A percentile compares a stretch with the other conserved stretches of the same genome.
phyloP scores from a whole-genome alignment of 345 rosid genomes.

The Corchorus capsularis region DNA sequence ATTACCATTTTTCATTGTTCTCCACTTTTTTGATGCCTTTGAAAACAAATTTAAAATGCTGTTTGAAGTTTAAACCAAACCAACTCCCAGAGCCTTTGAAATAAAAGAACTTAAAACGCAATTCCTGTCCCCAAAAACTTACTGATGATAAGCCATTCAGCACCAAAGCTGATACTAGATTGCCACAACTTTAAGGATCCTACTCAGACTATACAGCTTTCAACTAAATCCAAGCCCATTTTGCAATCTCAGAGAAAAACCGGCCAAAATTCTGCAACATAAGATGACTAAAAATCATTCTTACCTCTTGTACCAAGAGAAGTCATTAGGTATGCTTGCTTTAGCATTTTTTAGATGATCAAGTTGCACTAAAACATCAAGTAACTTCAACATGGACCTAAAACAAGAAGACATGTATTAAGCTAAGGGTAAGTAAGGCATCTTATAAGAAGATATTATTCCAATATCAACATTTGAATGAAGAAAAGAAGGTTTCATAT shows the following conservation, averaged over 20 bases:
- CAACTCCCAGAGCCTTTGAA: not conserved
- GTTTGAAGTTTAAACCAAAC: not conserved
- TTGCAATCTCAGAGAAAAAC: conserved; percentile 4
- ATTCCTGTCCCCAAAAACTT: not conserved
- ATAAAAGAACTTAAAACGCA: conserved; percentile 1
- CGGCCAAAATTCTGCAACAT: conserved; percentile 4
- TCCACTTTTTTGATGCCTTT: not conserved
- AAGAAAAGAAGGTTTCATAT: conserved; percentile 3
- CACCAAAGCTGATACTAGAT: not conserved
- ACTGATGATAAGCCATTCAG: conserved; percentile 8
- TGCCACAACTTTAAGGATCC: not conserved
- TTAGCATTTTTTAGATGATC: conserved; percentile 99
- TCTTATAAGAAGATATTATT: conserved; percentile 8
- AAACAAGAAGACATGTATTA: conserved; percentile 22
- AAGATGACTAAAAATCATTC: not conserved
- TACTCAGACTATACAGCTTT: not conserved
- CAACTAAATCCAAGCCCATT: not conserved
- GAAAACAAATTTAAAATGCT: not conserved
- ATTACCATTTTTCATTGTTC: not conserved
- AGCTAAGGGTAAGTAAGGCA: conserved; percentile 11
- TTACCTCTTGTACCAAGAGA: conserved; percentile 99
- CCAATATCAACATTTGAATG: conserved; percentile 6
- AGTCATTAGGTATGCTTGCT: conserved; percentile 99
- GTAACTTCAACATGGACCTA: conserved; percentile 96
- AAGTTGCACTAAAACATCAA: conserved; percentile 96